A percentile compares a stretch with the other conserved stretches of the same genome.
phyloP scores from a whole-genome alignment of 495 filamentous ascomycete genomes.

The Achaetomiella virescens region DNA sequence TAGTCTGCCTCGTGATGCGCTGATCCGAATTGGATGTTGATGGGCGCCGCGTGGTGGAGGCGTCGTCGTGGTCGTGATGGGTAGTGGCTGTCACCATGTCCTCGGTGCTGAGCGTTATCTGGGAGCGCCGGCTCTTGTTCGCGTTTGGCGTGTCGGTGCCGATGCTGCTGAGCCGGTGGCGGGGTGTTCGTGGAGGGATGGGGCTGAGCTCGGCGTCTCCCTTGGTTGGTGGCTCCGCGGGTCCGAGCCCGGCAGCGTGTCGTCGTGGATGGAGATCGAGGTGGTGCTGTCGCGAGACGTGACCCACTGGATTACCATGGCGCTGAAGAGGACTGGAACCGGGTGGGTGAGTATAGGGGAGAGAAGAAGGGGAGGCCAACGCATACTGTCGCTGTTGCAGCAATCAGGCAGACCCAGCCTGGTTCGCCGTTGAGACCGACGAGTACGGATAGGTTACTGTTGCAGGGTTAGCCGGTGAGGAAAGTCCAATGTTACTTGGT shows the following conservation, averaged over 20 bases:
- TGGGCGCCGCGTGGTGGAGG: too few species aligned
- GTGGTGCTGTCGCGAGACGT: conserved; percentile 41
- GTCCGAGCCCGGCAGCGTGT: not conserved
- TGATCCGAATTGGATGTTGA: too few species aligned
- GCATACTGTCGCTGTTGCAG: conserved; percentile 49
- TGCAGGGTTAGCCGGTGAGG: not conserved
- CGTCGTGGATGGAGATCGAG: not conserved
- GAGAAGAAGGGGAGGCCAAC: not conserved
- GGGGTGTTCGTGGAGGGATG: not conserved
- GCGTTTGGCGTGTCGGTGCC: not conserved
- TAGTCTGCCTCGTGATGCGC: not conserved
- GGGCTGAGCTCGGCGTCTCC: not conserved
- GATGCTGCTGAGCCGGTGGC: not conserved
- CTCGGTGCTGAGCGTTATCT: too few species aligned
- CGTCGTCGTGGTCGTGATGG: too few species aligned
- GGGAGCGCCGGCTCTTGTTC: too few species aligned
- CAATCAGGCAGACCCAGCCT: conserved; percentile 53
- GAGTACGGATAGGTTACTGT: conserved; percentile 47
- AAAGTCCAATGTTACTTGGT: too few species aligned
- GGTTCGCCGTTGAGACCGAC: conserved; percentile 48
- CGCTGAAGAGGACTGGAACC: conserved; percentile 47
- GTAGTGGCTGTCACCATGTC: too few species aligned
- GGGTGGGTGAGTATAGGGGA: not conserved
- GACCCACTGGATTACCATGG: conserved; percentile 49
- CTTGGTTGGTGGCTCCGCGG: not conserved